Conservation (phyloP, 768 basidiomycete species). For the Kwoniella dendrophila region DNA sequence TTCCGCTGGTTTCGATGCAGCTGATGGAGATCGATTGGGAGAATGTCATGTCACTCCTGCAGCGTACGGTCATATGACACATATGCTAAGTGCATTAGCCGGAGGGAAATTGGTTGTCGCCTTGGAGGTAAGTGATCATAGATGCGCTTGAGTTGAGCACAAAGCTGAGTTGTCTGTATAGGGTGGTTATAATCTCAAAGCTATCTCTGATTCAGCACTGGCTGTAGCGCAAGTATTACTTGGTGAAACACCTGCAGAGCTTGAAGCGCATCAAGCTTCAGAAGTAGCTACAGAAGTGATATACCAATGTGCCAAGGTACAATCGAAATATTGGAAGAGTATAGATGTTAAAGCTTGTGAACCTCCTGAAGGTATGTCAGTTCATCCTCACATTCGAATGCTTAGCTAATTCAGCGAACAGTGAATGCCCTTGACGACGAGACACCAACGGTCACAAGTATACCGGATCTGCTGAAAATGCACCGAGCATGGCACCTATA, state of each 20-base stretch:
- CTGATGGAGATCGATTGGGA: conserved; percentile 86
- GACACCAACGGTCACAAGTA: conserved; percentile 25
- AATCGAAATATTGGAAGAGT: conserved; percentile 88
- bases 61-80: conserved; percentile 98
- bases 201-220: conserved; percentile 81
- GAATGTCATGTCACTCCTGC: conserved; percentile 86
- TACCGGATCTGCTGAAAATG: conserved; percentile 77
- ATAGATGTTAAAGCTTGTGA: conserved; percentile 80
- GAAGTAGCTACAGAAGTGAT: conserved; percentile 86
- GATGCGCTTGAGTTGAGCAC: no score
- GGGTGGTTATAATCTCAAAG: conserved; percentile 94
- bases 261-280: conserved; percentile 70
- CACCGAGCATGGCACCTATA: conserved; percentile 84
- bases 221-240: conserved; percentile 87
- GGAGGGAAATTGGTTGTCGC: conserved; percentile 87
- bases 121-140: conserved; percentile 70
- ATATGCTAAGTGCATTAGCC: conserved; percentile 88
- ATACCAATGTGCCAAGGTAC: conserved; percentile 81
- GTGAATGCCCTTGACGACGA: conserved; percentile 18
- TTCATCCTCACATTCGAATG: background rate
- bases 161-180: conserved; percentile 53
- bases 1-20: conserved; percentile 97
- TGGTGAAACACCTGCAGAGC: conserved; percentile 77
- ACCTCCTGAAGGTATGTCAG: conserved; percentile 69
- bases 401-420: background rate